Base-by-base conservation (phyloP, 495 filamentous ascomycete genomes). In the Aspergillus sparsus region DNA sequence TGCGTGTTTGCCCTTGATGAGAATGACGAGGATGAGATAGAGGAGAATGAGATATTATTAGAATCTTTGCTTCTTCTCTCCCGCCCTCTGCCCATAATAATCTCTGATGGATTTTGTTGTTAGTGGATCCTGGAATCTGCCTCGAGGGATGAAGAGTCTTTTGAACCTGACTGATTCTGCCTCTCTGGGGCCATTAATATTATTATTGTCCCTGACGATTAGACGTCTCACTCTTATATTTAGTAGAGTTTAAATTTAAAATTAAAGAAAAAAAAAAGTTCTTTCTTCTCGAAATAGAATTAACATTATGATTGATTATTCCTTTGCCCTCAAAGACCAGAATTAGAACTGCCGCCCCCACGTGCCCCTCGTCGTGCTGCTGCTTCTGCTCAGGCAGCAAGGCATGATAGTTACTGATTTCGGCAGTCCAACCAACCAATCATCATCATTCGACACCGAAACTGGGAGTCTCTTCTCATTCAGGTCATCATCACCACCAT, bases 41-140 rank as follows among this genome's bases (percentile, higher is more conserved):
- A 21, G 6, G 44, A 47, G 44, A 9, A 21, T 16, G 10, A 16
- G 44, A 21, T 47, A 47, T 47, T 47, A 16, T 47, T 47, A 32
- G 27, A 44, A 27, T 47, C 36, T 31, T 10, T 9, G 36, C 10
- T 5, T 9, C 16, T 39, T 21, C 15, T 39, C 27, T 55, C 33
- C 32, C 13, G 5, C 34, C 16, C 16, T 50, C 12, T 5, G 21
- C 21, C 21, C 21, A 27, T 27, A 27, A 27, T 27, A 27, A 27
- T 3, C 3, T 27, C 21, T 27, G 21, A 27, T 27, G 21, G 32
- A 7, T 15, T 35, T 18, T 35, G 33, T n/a, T 44, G 15, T 6
- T 31, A 37, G 52, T 55, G 52, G 52, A 55, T 55, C 52, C 36
- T 35, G 16, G 16, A 55, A 37, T 55, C 52, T 55, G 52, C 52